These are phyloP conservation scores for Arthromyces matolae DNA, from an alignment of 768 basidiomycete species.

Conservation along the genomic window DNA sequence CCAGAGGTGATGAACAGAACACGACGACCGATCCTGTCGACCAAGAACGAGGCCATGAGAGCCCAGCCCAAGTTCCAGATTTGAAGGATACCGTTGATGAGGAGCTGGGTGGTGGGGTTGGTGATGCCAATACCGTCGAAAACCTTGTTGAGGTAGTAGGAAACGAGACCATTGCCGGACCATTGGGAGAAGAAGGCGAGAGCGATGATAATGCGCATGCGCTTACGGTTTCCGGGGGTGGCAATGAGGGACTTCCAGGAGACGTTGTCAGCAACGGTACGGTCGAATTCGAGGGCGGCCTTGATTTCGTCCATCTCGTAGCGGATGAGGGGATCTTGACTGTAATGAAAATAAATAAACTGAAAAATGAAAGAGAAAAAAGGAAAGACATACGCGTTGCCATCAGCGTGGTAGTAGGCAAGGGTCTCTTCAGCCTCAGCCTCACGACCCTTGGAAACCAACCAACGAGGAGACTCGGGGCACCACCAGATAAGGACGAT, in stretches of 20 bases:
- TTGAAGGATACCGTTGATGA: constrained; percentile 84
- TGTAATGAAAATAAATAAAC: constrained; percentile 15
- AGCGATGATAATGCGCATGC: constrained; percentile 72
- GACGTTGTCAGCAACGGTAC: constrained; percentile 50
- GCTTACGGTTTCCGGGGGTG: constrained; percentile 69
- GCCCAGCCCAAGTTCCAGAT: constrained; percentile 77
- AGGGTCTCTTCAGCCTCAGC: constrained; percentile 64
- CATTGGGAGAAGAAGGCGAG: constrained; percentile 84
- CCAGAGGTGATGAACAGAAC: constrained; percentile 62
- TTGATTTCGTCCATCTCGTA: constrained; percentile 83
- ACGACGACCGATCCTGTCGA: constrained; percentile 69
- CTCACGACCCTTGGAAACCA: constrained; percentile 72
- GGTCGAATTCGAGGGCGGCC: constrained; percentile 69
- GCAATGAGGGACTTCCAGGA: constrained; percentile 68
- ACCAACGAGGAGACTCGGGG: constrained; percentile 84
- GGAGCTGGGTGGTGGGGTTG: constrained; percentile 57
- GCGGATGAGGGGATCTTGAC: constrained; percentile 61
- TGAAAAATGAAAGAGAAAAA: too few relatives aligned
- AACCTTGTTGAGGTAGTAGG: constrained; percentile 76
- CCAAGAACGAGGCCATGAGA: constrained; percentile 50
- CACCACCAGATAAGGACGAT: constrained; percentile 61
- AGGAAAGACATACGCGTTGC: constrained; percentile 44
- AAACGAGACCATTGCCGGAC: constrained; percentile 83
- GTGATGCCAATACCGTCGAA: constrained; percentile 67
- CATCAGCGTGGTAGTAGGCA: constrained; percentile 82